Evolutionary conservation across 2,329 filamentous ascomycete genomes (phyloP).

Genomic region (Clonostachys byssicola): DNA sequence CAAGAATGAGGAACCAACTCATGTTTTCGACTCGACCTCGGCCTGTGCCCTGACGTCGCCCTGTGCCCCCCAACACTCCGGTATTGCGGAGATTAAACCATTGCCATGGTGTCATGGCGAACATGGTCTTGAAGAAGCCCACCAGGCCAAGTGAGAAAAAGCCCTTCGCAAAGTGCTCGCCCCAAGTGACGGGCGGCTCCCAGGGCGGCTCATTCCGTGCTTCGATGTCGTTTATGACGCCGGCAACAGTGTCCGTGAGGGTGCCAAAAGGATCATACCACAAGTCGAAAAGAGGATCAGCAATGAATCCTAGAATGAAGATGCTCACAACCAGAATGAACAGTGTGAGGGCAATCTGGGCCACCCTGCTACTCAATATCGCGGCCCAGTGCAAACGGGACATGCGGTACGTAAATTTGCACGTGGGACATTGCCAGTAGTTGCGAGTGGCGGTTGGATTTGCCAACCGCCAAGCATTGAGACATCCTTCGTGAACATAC

Average conservation of each 20-base stretch:
- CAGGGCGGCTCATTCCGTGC: slow-evolving; percentile 28
- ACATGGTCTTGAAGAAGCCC: slow-evolving; percentile 76
- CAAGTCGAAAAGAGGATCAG: slow-evolving; percentile 86
- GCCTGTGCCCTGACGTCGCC: slow-evolving; percentile 58
- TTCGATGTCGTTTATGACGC: slow-evolving; percentile 34
- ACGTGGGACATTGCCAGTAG: slow-evolving; percentile 86
- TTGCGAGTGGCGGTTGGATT: slow-evolving; percentile 63
- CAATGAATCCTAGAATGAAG: slow-evolving; percentile 84
- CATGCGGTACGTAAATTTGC: slow-evolving; percentile 77
- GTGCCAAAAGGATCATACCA: slow-evolving; percentile 76
- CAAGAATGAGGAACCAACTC: slow-evolving; percentile 72
- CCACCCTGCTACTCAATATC: slow-evolving; percentile 60
- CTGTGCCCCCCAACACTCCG: slow-evolving; percentile 44
- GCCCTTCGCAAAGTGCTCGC: slow-evolving; percentile 83
- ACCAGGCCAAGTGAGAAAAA: slow-evolving; percentile 85
- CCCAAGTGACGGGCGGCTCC: slow-evolving; percentile 59
- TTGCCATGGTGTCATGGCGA: slow-evolving; percentile 70
- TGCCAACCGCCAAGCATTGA: slow-evolving; percentile 76
- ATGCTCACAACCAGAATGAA: slow-evolving; percentile 66
- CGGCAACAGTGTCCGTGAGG: slow-evolving; percentile 46
- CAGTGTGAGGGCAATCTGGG: slow-evolving; percentile 69
- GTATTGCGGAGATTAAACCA: slow-evolving; percentile 72
- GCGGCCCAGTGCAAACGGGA: slow-evolving; percentile 72
- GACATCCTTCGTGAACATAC: slow-evolving; percentile 90
- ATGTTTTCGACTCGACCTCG: slow-evolving; percentile 75